These are phyloP conservation scores for Cryptococcus sp. DNA, from an alignment of 1,284 basidiomycete genomes.

Conservation along the genomic window DNA sequence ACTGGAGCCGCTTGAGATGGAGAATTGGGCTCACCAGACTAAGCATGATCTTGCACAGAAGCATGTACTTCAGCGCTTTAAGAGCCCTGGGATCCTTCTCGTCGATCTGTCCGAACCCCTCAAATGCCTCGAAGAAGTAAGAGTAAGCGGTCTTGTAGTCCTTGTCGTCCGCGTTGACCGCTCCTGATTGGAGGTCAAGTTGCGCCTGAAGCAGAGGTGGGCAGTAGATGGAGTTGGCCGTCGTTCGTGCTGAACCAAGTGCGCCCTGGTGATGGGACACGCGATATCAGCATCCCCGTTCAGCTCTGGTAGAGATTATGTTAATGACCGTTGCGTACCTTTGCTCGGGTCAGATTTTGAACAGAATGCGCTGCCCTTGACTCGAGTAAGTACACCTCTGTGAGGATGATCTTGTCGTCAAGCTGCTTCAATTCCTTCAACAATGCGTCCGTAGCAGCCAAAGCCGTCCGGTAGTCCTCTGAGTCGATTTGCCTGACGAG, in stretches of 20 bases:
- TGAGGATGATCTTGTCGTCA: constrained; percentile 97
- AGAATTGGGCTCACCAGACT: constrained; percentile 66
- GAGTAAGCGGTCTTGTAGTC: constrained; percentile 97
- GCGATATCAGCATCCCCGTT: too few relatives aligned
- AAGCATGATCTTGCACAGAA: constrained; percentile 97
- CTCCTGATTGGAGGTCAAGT: constrained; percentile 87
- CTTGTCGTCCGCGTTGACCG: constrained; percentile 94
- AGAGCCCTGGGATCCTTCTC: constrained; percentile 60
- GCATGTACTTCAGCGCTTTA: constrained; percentile 94
- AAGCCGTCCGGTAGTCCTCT: constrained; percentile 74
- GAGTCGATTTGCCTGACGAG: constrained; percentile 69
- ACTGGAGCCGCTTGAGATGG: neutral
- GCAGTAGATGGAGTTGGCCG: constrained; percentile 97
- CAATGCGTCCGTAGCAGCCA: constrained; percentile 78
- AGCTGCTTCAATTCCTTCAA: constrained; percentile 87
- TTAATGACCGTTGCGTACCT: constrained; percentile 58
- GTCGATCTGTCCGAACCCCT: constrained; percentile 70
- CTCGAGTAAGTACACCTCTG: constrained; percentile 93
- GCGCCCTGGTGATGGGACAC: constrained; percentile 64
- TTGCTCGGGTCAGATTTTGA: constrained; percentile 91
- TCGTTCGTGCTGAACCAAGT: constrained; percentile 87
- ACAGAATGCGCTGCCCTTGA: constrained; percentile 87
- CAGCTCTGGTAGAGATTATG: neutral
- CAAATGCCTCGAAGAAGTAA: constrained; percentile 97
- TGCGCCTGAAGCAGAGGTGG: constrained; percentile 89